Percentiles rank a stretch among this genome's conserved stretches.
Evolutionary conservation across 345 rosid species (phyloP).

Genomic region (Xanthoceras sorbifolium): DNA sequence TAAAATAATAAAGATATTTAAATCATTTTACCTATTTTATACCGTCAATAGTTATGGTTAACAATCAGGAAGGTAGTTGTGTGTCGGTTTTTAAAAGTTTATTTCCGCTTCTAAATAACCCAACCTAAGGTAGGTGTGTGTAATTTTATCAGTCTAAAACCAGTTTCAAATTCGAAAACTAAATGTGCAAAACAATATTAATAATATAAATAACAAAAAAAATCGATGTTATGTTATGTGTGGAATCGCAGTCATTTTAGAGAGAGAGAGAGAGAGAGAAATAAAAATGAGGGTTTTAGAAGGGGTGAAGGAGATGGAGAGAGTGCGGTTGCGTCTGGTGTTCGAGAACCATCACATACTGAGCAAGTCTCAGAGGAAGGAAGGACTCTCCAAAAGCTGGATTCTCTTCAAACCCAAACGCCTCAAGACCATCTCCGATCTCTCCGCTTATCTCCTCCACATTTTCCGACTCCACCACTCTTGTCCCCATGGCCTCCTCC

Average conservation of each 20-base stretch:
- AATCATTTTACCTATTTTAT: too few species aligned
- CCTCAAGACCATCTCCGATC: conserved; percentile 58
- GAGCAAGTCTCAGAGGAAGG: conserved; percentile 56
- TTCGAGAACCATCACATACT: conserved; percentile 53
- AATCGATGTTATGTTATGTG: background rate
- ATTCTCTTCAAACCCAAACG: conserved; percentile 71
- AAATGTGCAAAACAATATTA: too few species aligned
- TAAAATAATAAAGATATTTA: too few species aligned
- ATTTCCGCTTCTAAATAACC: too few species aligned
- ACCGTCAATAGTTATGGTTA: too few species aligned
- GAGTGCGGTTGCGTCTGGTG: conserved; percentile 64
- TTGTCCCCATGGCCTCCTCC: conserved; percentile 76
- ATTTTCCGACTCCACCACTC: conserved; percentile 56
- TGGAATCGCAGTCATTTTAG: background rate
- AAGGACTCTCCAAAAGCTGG: conserved; percentile 77
- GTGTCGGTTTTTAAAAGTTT: too few species aligned
- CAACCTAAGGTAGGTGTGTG: too few species aligned
- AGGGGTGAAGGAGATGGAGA: background rate
- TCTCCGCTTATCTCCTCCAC: conserved; percentile 56
- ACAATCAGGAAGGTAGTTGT: too few species aligned
- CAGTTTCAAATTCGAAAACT: background rate
- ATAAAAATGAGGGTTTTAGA: conserved; percentile 2
- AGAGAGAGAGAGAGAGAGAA: background rate
- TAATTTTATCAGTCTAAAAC: too few species aligned
- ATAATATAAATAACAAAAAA: too few species aligned